These are phyloP conservation scores for Auricularia heimuer DNA, from an alignment of 768 basidiomycete species.

Conservation along the genomic window DNA sequence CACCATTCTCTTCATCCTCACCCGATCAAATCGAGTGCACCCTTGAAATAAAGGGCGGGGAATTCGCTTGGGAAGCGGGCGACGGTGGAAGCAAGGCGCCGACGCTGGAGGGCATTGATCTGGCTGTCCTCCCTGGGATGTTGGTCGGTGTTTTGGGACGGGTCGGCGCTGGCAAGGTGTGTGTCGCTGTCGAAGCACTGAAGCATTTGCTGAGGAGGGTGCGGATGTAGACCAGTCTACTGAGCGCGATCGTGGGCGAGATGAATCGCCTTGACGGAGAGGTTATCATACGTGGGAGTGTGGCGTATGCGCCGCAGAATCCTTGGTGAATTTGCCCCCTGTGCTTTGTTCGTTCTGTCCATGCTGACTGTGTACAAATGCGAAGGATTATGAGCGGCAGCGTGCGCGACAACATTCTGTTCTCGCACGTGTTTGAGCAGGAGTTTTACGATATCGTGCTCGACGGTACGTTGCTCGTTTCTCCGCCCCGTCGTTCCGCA, in stretches of 20 bases:
- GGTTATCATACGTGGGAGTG: constrained; percentile 53
- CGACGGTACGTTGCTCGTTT: constrained; percentile 40
- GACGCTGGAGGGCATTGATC: constrained; percentile 66
- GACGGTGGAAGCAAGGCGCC: constrained; percentile 32
- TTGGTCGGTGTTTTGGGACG: constrained; percentile 78
- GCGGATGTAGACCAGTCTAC: constrained; percentile 48
- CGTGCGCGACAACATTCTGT: constrained; percentile 83
- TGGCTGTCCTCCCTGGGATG: constrained; percentile 74
- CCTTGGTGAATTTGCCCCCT: constrained; percentile 48
- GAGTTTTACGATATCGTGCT: constrained; percentile 73
- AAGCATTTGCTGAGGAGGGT: constrained; percentile 6
- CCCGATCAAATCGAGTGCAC: constrained; percentile 27
- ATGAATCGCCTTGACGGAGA: constrained; percentile 72
- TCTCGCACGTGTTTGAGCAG: constrained; percentile 83
- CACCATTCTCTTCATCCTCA: not conserved
- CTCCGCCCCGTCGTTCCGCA: not conserved
- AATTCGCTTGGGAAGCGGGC: constrained; percentile 70
- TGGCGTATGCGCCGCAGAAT: constrained; percentile 81
- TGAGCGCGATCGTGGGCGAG: constrained; percentile 79
- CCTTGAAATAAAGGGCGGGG: constrained; percentile 60
- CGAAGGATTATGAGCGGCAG: constrained; percentile 75
- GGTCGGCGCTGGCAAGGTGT: constrained; percentile 84
- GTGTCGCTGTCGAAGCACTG: constrained; percentile 8
- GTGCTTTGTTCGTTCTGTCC: not conserved
- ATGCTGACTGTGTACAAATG: not conserved